phyloP scores from a whole-genome alignment of 495 filamentous ascomycete species.

The Talaromyces borbonicus region DNA sequence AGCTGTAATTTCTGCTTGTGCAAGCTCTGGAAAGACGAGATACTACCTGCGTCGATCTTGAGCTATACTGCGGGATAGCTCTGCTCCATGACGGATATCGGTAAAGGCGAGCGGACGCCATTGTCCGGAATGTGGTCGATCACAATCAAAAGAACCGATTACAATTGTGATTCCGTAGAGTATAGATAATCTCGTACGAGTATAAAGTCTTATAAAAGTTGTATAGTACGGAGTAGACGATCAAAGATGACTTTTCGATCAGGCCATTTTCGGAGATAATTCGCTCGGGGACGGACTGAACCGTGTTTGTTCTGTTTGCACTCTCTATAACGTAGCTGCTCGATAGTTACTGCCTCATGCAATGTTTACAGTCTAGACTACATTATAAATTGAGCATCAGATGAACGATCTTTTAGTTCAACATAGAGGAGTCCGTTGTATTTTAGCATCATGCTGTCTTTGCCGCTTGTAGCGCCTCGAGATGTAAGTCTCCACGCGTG shows the following conservation, averaged over 20 bases:
- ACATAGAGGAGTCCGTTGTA: too few species aligned
- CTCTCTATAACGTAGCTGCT: too few species aligned
- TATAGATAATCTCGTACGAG: neutral
- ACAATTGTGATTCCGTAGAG: neutral
- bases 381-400: too few species aligned
- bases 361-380: too few species aligned
- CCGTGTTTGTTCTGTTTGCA: slow-evolving; percentile 1
- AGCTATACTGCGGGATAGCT: neutral
- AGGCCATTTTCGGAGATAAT: slow-evolving; percentile 1
- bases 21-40: neutral
- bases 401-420: too few species aligned
- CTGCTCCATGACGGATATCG: neutral
- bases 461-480: slow-evolving; percentile 63
- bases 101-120: slow-evolving; percentile 1
- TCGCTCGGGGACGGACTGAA: neutral
- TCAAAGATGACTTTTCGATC: neutral
- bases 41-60: neutral
- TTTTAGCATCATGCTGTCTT: slow-evolving; percentile 47
- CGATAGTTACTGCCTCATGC: too few species aligned
- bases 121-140: neutral
- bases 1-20: neutral
- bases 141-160: neutral
- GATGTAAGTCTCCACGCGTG: slow-evolving; percentile 44
- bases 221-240: neutral
- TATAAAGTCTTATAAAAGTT: neutral